Evolutionary conservation across 2,329 filamentous ascomycete species (phyloP), one percentile per base, ranked within the genome.

Genomic region (Simplicillium aogashimaense): DNA sequence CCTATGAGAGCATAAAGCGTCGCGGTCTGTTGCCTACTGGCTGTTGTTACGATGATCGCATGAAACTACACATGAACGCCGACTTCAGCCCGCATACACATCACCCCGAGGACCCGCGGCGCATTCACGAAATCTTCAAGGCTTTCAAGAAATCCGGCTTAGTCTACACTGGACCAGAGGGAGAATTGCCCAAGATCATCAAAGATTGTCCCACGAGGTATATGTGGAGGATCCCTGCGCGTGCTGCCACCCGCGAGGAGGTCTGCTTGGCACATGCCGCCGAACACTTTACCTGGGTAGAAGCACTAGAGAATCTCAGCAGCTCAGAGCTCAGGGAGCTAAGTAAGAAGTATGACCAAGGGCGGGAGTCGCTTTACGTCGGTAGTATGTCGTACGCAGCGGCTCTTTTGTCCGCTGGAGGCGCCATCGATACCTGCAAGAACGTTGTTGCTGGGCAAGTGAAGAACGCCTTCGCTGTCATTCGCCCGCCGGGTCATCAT

Each of bases 401-500:
- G 28, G 84, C 89, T 1, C 70, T 86, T 31, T 70, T 98, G 29
- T 90, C 92, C 1, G 86, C 86, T 11, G 92, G 92, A 25, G 90
- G 90, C 34, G 89, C 90, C 13, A 95, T 98, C 46, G 92, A 98
- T 62, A 94, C 89, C 1, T 95, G 89, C 63, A 83, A 89, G 58
- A 84, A 86, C n/a, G 87, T 98, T 4, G 82, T 92, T 17, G 72
- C 74, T 3, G 83, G 86, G 3, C 74, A 78, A 42, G 84, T 95
- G 39, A 95, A 94, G 60, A 98, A 98, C 54, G 88, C 86, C 0
- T 92, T 98, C 57, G 92, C 92, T 1, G 83, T 98, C 30, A 95
- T 98, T 52, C 78, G 92, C 12, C 92, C 92, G 2, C 92, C 92
- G 0, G 92, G 92, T 0, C 92, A 98, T 54, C 92, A 98, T 59